Evolutionary conservation across 202 grass and related monocot species (phyloP).

Genomic region (Digitaria exilis): DNA sequence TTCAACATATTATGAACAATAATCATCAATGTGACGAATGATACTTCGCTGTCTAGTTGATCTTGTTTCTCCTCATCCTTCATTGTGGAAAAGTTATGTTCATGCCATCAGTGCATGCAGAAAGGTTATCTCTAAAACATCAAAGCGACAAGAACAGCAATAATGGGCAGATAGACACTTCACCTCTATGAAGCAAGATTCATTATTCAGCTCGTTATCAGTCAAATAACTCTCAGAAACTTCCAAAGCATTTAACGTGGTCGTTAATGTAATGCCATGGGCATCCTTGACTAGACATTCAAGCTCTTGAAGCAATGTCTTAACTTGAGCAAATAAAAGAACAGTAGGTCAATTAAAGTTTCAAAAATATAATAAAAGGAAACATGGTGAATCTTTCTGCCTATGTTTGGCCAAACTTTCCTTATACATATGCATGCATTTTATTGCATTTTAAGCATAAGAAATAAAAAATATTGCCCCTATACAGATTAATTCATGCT

Average conservation of each 20-base stretch:
- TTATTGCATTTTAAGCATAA: too few relatives aligned
- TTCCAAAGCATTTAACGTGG: slow-evolving; percentile 38
- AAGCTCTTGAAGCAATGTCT: slow-evolving; percentile 57
- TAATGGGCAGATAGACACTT: too few relatives aligned
- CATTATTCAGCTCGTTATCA: background rate
- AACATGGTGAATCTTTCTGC: background rate
- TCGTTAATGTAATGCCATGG: slow-evolving; percentile 8
- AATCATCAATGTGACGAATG: slow-evolving; percentile 35
- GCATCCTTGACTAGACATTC: slow-evolving; percentile 46
- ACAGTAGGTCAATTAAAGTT: slow-evolving; percentile 25
- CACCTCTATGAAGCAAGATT: slow-evolving; percentile 18
- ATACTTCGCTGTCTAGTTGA: slow-evolving; percentile 34
- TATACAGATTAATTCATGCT: background rate
- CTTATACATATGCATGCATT: too few relatives aligned
- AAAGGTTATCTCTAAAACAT: too few relatives aligned
- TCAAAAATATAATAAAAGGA: slow-evolving; percentile 14
- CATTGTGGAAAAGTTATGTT: too few relatives aligned
- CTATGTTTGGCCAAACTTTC: too few relatives aligned
- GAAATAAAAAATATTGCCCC: too few relatives aligned
- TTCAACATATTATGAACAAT: slow-evolving; percentile 63
- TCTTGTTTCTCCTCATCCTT: background rate
- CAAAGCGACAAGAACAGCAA: too few relatives aligned
- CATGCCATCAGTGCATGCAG: too few relatives aligned
- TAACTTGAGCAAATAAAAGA: slow-evolving; percentile 40
- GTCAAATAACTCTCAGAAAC: background rate